phyloP scores from a whole-genome alignment of 2,329 filamentous ascomycete species.

The Fusarium sp. region DNA sequence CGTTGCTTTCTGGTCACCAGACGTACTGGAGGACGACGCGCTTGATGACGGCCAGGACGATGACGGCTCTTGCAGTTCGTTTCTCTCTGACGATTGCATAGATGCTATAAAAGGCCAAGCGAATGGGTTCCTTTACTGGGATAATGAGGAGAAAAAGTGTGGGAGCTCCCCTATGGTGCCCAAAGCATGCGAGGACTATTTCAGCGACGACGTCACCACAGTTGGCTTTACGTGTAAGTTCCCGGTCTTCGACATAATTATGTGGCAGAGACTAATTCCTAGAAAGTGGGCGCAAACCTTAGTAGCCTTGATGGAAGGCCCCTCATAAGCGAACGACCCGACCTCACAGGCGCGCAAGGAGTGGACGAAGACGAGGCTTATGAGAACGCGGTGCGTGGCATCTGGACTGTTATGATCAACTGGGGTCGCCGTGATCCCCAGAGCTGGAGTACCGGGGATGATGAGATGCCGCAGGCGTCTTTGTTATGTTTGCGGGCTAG shows the following conservation, averaged over 20 bases:
- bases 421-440: constrained; percentile 14
- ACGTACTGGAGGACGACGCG: not conserved
- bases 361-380: constrained; percentile 27
- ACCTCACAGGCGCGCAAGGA: not conserved
- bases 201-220: not conserved
- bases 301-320: constrained; percentile 14
- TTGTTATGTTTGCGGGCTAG: constrained; percentile 27
- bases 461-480: constrained; percentile 20
- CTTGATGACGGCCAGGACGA: constrained; percentile 20
- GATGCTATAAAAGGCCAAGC: not conserved
- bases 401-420: constrained; percentile 31
- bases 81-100: constrained; percentile 26
- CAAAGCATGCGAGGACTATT: constrained; percentile 17
- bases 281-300: constrained; percentile 12
- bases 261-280: not conserved
- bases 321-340: constrained; percentile 9
- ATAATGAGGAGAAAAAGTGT: not conserved
- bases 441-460: too few relatives aligned
- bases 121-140: not conserved
- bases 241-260: not conserved
- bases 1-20: constrained; percentile 10
- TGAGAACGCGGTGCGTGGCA: constrained; percentile 22
- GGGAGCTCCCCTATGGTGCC: not conserved
- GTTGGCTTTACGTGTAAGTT: constrained; percentile 1
- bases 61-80: constrained; percentile 28